phyloP scores from a whole-genome alignment of 208 protist genomes.

The Angomonas deanei region DNA sequence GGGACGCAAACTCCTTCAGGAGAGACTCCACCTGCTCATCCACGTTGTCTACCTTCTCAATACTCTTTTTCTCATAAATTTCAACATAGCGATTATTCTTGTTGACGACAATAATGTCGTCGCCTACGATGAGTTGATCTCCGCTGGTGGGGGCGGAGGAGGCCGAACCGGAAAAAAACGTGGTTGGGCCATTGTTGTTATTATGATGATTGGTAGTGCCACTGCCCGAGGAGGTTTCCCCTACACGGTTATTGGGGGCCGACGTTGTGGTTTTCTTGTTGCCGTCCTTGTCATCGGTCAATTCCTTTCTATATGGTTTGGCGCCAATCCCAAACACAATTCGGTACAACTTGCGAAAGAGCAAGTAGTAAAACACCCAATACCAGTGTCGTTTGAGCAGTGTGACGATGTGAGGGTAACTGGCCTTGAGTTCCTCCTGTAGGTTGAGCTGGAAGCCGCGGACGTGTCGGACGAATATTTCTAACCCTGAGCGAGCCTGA shows the following conservation, averaged over 20 bases:
- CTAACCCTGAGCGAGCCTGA: neutral
- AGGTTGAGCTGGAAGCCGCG: too few relatives aligned
- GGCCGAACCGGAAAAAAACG: too few relatives aligned
- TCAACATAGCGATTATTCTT: conserved; percentile 1
- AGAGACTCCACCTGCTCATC: conserved; percentile 2
- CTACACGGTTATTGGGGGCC: too few relatives aligned
- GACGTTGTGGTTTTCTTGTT: too few relatives aligned
- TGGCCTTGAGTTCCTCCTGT: neutral
- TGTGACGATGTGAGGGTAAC: neutral
- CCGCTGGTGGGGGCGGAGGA: too few relatives aligned
- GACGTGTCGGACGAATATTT: neutral
- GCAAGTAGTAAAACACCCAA: neutral
- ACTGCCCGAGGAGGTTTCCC: too few relatives aligned
- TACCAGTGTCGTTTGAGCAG: neutral
- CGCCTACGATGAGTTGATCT: neutral
- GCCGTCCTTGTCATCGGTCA: neutral
- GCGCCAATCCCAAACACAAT: neutral
- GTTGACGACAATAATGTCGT: conserved; percentile 5
- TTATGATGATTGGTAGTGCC: neutral
- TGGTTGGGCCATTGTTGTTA: neutral
- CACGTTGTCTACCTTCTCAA: conserved; percentile 2
- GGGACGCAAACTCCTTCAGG: neutral
- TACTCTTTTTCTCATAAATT: neutral
- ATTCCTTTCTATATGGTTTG: neutral
- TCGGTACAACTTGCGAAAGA: conserved; percentile 2